Evolutionary conservation across 495 filamentous ascomycete species (phyloP).

Genomic region (Saxophila tyrrhenica): DNA sequence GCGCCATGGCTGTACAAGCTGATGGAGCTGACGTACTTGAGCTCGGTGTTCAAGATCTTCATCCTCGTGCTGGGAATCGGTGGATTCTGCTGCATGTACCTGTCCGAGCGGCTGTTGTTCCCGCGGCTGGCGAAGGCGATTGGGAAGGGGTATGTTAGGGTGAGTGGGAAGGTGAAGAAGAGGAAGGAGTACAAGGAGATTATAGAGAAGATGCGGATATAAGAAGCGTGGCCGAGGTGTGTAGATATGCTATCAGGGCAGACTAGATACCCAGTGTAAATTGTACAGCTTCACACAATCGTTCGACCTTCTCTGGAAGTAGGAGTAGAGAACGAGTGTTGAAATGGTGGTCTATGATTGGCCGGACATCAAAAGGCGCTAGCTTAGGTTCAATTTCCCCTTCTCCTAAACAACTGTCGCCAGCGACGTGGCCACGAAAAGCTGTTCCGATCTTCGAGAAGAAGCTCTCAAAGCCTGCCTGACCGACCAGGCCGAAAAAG

Average conservation of each 20-base stretch:
- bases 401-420: too few species aligned
- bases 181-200: constrained; percentile 82
- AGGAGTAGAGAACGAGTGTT: too few species aligned
- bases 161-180: constrained; percentile 56
- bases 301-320: too few species aligned
- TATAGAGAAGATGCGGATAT: constrained; percentile 50
- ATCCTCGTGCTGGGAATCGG: constrained; percentile 55
- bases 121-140: constrained; percentile 57
- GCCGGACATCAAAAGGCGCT: too few species aligned
- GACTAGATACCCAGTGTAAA: too few species aligned
- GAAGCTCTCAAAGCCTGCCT: too few species aligned
- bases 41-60: constrained; percentile 56
- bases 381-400: too few species aligned
- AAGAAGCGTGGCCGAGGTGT: neutral
- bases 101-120: constrained; percentile 59
- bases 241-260: neutral
- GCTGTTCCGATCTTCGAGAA: too few species aligned
- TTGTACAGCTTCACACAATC: too few species aligned
- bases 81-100: constrained; percentile 56
- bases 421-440: too few species aligned
- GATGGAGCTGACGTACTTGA: constrained; percentile 79
- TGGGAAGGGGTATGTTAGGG: constrained; percentile 42
- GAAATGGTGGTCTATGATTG: too few species aligned
- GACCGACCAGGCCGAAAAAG: too few species aligned
- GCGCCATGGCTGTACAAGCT: constrained; percentile 52